Evolutionary conservation across 345 rosid genomes (phyloP), one percentile per base, ranked within the genome.

Genomic region (Crucihimalaya himalaica): DNA sequence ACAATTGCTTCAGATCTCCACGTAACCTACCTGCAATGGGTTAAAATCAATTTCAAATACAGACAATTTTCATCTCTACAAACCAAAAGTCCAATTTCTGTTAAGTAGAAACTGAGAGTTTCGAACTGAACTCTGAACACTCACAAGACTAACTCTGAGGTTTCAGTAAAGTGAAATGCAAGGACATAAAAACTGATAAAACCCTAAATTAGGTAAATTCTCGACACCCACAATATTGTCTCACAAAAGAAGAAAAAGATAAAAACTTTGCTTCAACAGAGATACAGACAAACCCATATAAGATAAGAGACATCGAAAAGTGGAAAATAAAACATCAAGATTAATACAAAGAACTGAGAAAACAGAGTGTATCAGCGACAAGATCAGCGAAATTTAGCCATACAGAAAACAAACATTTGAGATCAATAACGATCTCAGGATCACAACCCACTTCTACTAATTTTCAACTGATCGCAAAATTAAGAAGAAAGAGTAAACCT

Each of bases 21-120:
- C 19, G 15, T 66, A 11, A 39, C 37, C 37, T 75, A 58, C 82
- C 93, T 86, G 83, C 12, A 78, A 67, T 58, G 50, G 15, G 8
- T 74, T 48, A 50, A 31, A 59, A 3, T 23, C 67, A 47, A 40
- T 18, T 70, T 59, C 74, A 67, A 39, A 15, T 48, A 56, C 45
- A 32, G 42, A 40, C 20, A 48, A 40, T 18, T 23, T 23, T 51
- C 39, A 32, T 67, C 21, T 70, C 34, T 18, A 46, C 5, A 45
- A 79, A 66, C 8, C 43, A 27, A 50, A 5, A 60, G 58, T 34
- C 50, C 19, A 48, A 25, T 23, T 8, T 55, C 4, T 25, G 65
- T 53, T n/a, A 6, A 51, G 68, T 51, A 29, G 69, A 12, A 63
- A 53, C 39, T 34, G 13, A 64, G 4, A 46, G 52, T 47, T 37